A percentile compares a stretch with the other conserved stretches of the same genome.
These are phyloP conservation scores for Corchorus capsularis DNA, from an alignment of 345 rosid species.

Conservation along the genomic window DNA sequence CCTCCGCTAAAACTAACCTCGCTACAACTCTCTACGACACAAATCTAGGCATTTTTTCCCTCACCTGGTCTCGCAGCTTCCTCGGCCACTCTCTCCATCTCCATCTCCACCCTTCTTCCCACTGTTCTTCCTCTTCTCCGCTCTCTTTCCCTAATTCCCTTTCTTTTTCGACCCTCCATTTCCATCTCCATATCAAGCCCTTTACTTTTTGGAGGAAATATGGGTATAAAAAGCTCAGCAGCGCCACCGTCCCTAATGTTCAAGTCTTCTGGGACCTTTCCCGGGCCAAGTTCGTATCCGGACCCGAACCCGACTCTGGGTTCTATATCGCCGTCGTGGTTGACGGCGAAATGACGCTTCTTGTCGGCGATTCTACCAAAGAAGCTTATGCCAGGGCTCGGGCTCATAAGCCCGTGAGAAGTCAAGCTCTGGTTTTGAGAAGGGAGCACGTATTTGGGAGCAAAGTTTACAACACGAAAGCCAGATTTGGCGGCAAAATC, in stretches of 20 bases:
- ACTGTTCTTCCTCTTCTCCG: constrained; percentile 38
- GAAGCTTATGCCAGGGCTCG: constrained; percentile 63
- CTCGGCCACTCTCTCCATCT: constrained; percentile 84
- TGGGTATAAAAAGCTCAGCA: constrained; percentile 57
- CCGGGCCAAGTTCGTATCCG: constrained; percentile 72
- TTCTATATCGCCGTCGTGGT: constrained; percentile 78
- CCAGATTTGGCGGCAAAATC: constrained; percentile 71
- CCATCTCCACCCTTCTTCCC: constrained; percentile 55
- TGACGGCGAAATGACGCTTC: constrained; percentile 62
- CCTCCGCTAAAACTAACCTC: constrained; percentile 52
- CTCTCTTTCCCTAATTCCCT: constrained; percentile 45
- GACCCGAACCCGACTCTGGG: constrained; percentile 81
- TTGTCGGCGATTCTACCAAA: constrained; percentile 69
- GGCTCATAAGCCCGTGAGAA: constrained; percentile 35
- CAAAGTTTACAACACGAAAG: constrained; percentile 61
- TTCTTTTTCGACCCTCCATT: constrained; percentile 55
- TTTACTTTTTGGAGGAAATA: constrained; percentile 76
- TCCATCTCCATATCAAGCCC: constrained; percentile 70
- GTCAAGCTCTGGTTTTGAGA: constrained; percentile 61
- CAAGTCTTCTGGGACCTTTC: constrained; percentile 82
- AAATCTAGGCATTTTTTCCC: constrained; percentile 71
- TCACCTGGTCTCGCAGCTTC: constrained; percentile 80
- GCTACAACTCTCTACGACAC: constrained; percentile 80
- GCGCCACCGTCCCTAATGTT: constrained; percentile 29
- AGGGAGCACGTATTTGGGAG: constrained; percentile 80